Evolutionary conservation across 129 eudicot genomes (phyloP), one percentile per base, ranked within the genome.

Genomic region (Helianthus tuberosus): DNA sequence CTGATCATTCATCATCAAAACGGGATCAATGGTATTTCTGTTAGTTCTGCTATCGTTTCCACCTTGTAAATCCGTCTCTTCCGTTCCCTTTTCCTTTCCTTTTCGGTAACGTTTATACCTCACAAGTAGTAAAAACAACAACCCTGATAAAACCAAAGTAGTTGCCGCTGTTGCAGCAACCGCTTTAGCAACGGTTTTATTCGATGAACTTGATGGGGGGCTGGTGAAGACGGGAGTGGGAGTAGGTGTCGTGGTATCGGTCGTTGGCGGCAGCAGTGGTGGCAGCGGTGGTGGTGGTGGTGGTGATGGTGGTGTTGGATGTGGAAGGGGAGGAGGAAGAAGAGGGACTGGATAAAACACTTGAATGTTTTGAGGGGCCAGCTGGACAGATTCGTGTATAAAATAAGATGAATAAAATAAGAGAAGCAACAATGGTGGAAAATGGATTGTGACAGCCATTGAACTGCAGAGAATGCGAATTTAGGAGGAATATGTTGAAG

Each of bases 131-230:
- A 93, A 83, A 82, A 89, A 87, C 20, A 92, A 75, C 29, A 89
- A 61, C 4, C 75, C 97, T 3, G 96, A 86, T 61, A 92, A 9
- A 46, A 90, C 91, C 6, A 93, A 57, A 11, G 93, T 83, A 74
- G 82, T 82, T 1, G 91, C 98, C 8, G 96, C 96, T 6, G 98
- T 90, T 49, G 81, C 92, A 6, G 84, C 96, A 63, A 93, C 81
- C 32, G 98, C 98, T 25, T 81, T 86, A 4, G 81, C 88, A 65
- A 93, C 86, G 11, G 88, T 81, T 64, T 82, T 85, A 32, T 71
- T 83, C 0, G 92, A 73, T 6, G 91, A 41, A 12, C 66, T 63
- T 41, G 91, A 69, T 10, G 69, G 71, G 2, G 66, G 51, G 50
- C 6, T 38, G 38, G 63, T 5, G 68, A 69, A 17, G 53, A 75